Percentiles rank a stretch among this genome's conserved stretches.
These are phyloP conservation scores for Penicillium sp. DNA, from an alignment of 2,329 filamentous ascomycete genomes.

Conservation along the genomic window DNA sequence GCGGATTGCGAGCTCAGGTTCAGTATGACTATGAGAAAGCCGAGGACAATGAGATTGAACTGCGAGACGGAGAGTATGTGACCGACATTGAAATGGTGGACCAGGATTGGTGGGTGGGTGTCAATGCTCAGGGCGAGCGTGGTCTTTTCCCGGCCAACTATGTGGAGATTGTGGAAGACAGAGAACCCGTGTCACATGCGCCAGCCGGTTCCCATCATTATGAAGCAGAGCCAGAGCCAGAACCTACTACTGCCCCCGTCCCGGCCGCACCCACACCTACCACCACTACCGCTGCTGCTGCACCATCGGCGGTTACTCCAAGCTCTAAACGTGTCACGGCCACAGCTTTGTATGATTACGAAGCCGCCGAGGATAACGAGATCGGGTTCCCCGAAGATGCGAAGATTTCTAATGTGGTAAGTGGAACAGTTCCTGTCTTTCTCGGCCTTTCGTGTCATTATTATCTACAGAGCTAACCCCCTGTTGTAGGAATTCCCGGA, in stretches of 20 bases:
- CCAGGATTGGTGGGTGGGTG: slow-evolving; percentile 98
- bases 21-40: slow-evolving; percentile 97
- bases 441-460: background rate
- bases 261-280: slow-evolving; percentile 39
- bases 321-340: slow-evolving; percentile 61
- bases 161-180: slow-evolving; percentile 75
- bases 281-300: slow-evolving; percentile 27
- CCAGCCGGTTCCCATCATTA: slow-evolving; percentile 21
- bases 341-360: slow-evolving; percentile 89
- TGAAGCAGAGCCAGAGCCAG: slow-evolving; percentile 32
- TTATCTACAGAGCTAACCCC: slow-evolving; percentile 23
- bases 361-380: slow-evolving; percentile 90
- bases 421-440: slow-evolving; percentile 33
- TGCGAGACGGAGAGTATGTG: slow-evolving; percentile 83
- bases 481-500: slow-evolving; percentile 78
- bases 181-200: slow-evolving; percentile 36
- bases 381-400: slow-evolving; percentile 85
- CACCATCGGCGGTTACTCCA: slow-evolving; percentile 37
- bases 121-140: slow-evolving; percentile 76
- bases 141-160: slow-evolving; percentile 98
- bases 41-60: slow-evolving; percentile 93
- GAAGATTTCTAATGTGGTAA: slow-evolving; percentile 72
- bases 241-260: slow-evolving; percentile 35
- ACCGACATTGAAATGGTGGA: slow-evolving; percentile 96
- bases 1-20: slow-evolving; percentile 69